phyloP scores from a whole-genome alignment of 2,329 filamentous ascomycete genomes.

The Colletotrichum zoysiae region DNA sequence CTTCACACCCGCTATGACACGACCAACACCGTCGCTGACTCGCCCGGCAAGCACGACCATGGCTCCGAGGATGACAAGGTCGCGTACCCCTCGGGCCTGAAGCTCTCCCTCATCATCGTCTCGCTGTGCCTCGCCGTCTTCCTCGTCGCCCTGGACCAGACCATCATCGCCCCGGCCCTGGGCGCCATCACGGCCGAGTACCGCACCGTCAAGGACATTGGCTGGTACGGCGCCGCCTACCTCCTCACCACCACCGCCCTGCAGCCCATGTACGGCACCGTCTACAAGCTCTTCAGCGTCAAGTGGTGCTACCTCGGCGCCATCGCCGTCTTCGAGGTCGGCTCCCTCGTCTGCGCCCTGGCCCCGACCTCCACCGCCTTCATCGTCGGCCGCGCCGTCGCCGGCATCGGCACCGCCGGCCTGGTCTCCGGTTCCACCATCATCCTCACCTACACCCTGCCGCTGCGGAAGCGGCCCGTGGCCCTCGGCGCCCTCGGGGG shows the following conservation, averaged over 20 bases:
- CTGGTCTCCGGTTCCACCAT: slow-evolving; percentile 64
- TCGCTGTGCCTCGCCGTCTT: slow-evolving; percentile 62
- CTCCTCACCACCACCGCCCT: slow-evolving; percentile 63
- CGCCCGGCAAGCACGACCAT: not conserved
- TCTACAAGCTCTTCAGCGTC: slow-evolving; percentile 65
- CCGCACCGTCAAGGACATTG: slow-evolving; percentile 60
- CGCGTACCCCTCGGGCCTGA: slow-evolving; percentile 56
- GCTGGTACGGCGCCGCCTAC: slow-evolving; percentile 66
- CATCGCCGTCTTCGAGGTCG: slow-evolving; percentile 59
- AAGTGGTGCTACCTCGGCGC: slow-evolving; percentile 59
- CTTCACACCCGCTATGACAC: slow-evolving; percentile 5
- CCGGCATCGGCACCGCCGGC: slow-evolving; percentile 65
- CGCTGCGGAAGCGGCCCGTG: slow-evolving; percentile 65
- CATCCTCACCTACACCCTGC: slow-evolving; percentile 62
- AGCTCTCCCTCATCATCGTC: slow-evolving; percentile 56
- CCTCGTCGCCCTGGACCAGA: slow-evolving; percentile 64
- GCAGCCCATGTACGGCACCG: slow-evolving; percentile 62
- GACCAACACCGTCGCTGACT: not conserved
- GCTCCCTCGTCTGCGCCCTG: slow-evolving; percentile 59
- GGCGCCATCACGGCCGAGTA: slow-evolving; percentile 64
- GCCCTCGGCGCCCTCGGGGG: slow-evolving; percentile 67
- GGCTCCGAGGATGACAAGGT: slow-evolving; percentile 40
- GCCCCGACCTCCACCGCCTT: slow-evolving; percentile 61
- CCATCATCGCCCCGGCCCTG: slow-evolving; percentile 64
- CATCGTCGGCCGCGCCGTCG: slow-evolving; percentile 65